phyloP scores from a whole-genome alignment of 1,284 basidiomycete genomes.

The Pyrrhoderma noxium region DNA sequence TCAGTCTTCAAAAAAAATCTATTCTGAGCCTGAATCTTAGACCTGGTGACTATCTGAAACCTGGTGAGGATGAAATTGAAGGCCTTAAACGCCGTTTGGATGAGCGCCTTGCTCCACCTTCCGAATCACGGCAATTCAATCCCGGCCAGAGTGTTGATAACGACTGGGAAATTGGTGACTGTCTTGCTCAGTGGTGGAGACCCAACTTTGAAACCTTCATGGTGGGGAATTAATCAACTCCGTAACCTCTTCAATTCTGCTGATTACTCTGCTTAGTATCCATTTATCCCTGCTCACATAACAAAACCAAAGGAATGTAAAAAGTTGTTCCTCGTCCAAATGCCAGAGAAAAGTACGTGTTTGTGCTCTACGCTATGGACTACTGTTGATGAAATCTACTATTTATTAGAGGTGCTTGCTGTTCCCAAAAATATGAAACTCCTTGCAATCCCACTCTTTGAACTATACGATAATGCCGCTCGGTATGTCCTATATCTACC shows the following conservation, averaged over 20 bases:
- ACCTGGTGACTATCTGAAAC: slow-evolving; percentile 96
- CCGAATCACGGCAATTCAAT: slow-evolving; percentile 57
- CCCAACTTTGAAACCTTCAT: slow-evolving; percentile 98
- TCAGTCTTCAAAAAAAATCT: slow-evolving; percentile 7
- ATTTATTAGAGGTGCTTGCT: slow-evolving; percentile 75
- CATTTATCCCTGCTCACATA: slow-evolving; percentile 93
- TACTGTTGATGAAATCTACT: too few species aligned
- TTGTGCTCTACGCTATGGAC: neutral
- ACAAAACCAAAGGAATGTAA: slow-evolving; percentile 98
- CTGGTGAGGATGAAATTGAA: slow-evolving; percentile 86
- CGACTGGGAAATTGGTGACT: slow-evolving; percentile 94
- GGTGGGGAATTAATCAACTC: too few species aligned
- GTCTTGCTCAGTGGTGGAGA: slow-evolving; percentile 94
- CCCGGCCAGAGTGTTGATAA: too few species aligned
- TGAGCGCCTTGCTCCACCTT: slow-evolving; percentile 78
- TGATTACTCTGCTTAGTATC: slow-evolving; percentile 59
- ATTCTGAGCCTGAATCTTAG: slow-evolving; percentile 34
- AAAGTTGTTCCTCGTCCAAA: slow-evolving; percentile 91
- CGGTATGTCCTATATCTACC: slow-evolving; percentile 41
- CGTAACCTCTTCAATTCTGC: too few species aligned
- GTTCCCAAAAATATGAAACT: slow-evolving; percentile 99
- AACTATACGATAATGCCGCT: slow-evolving; percentile 95
- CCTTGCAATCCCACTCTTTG: slow-evolving; percentile 90
- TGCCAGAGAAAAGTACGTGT: slow-evolving; percentile 85
- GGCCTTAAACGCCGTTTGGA: slow-evolving; percentile 86